phyloP scores from a whole-genome alignment of 208 protist species.

The Borovskyia barvae region DNA sequence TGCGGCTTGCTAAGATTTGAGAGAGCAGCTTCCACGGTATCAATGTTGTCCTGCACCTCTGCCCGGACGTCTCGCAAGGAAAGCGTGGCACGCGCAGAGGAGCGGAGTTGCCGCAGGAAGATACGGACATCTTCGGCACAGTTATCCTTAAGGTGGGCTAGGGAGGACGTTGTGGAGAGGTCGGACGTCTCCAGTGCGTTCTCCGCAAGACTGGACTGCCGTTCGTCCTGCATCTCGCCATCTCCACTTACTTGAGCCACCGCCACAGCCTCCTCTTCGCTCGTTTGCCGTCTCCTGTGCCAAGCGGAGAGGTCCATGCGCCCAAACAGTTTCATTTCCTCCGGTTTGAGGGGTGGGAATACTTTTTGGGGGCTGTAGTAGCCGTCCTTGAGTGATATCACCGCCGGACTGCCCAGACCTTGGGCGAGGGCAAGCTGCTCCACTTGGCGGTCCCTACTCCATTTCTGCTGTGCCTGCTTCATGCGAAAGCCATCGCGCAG shows the following conservation, averaged over 20 bases:
- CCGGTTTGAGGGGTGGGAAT: slow-evolving; percentile 35
- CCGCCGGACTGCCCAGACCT: slow-evolving; percentile 58
- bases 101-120: slow-evolving; percentile 15
- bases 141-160: slow-evolving; percentile 4
- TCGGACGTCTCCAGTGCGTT: background rate
- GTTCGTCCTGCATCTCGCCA: background rate
- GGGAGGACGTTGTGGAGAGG: background rate
- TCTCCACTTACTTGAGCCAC: too few relatives aligned
- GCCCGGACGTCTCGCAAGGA: slow-evolving; percentile 26
- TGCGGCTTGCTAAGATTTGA: slow-evolving; percentile 45
- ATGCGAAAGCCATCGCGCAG: slow-evolving; percentile 65
- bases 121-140: slow-evolving; percentile 1
- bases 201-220: background rate
- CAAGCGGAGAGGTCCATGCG: slow-evolving; percentile 29
- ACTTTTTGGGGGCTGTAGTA: slow-evolving; percentile 63
- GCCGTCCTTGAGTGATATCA: slow-evolving; percentile 46
- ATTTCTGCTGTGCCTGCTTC: slow-evolving; percentile 38
- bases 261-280: background rate
- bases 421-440: slow-evolving; percentile 65
- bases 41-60: slow-evolving; percentile 67
- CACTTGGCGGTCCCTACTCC: slow-evolving; percentile 40
- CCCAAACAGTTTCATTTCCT: slow-evolving; percentile 36
- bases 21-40: slow-evolving; percentile 39
- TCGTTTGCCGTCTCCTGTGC: background rate
- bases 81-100: slow-evolving; percentile 11